phyloP scores from a whole-genome alignment of 2,329 filamentous ascomycete genomes.

The Escovopsis sp. region DNA sequence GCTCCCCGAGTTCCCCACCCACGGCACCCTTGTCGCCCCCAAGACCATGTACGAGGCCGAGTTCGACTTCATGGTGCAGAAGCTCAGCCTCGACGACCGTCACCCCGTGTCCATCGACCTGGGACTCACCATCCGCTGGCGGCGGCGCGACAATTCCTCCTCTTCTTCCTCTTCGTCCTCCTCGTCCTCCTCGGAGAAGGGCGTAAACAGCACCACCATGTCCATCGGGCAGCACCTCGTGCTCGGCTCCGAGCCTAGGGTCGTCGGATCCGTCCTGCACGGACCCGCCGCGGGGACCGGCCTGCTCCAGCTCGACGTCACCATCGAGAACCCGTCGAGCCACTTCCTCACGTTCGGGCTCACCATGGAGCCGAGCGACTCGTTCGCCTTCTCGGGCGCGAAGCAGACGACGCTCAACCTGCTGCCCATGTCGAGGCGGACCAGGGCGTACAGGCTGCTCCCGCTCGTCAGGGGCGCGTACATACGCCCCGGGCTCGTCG shows the following conservation, averaged over 20 bases:
- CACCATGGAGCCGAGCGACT: conserved; percentile 80
- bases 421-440: conserved; percentile 64
- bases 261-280: conserved; percentile 48
- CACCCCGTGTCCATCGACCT: conserved; percentile 61
- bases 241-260: conserved; percentile 72
- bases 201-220: conserved; percentile 50
- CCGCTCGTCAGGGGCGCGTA: conserved; percentile 52
- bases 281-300: conserved; percentile 9
- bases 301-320: conserved; percentile 37
- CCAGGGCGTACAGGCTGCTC: conserved; percentile 59
- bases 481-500: conserved; percentile 58
- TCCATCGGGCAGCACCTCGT: conserved; percentile 68
- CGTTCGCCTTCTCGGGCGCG: conserved; percentile 83
- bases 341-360: conserved; percentile 92
- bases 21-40: conserved; percentile 40
- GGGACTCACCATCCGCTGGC: conserved; percentile 64
- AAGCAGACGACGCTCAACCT: conserved; percentile 71
- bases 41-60: conserved; percentile 56
- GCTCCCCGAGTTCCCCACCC: conserved; percentile 21
- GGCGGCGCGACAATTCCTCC: too few relatives aligned
- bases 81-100: conserved; percentile 68
- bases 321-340: conserved; percentile 83
- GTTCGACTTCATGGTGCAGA: conserved; percentile 63
- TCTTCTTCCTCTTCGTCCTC: too few relatives aligned
- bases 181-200: neutral